Base-by-base conservation (phyloP, 352 stramenopile genomes). In the Globisporangium middletonii region DNA sequence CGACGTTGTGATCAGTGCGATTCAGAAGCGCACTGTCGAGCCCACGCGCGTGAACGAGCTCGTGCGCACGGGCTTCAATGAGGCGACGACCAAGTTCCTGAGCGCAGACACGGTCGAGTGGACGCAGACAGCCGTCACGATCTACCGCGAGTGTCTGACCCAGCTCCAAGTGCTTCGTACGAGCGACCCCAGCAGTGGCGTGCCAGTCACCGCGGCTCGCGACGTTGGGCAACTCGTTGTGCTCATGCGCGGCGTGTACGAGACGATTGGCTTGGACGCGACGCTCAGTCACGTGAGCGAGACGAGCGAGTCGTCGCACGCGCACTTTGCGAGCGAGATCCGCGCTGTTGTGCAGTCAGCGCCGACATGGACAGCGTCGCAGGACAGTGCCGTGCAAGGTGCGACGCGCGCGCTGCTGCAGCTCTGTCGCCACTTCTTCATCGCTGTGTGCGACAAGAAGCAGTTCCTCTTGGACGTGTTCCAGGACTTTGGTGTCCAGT, bases 381-480 rank as follows among this genome's bases (percentile, higher is more conserved):
- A 59, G 64, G 66, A 51, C 28, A 64, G 28, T 5, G 50, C 66
- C 18, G 28, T 35, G 4, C 28, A 45, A 12, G 33, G 3, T 33
- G 50, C 50, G 16, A 72, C 71, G 50, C 60, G 63, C 47, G 53
- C 60, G 44, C 59, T 73, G 15, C 62, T 91, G 9, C 57, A 68
- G 30, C 62, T 79, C 8, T 68, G 64, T 28, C 73, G 72, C 13
- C 71, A 73, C 33, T 88, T 89, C 59, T 83, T 88, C 45, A 35
- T 75, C 16, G 60, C 69, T 50, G 70, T 72, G 8, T 35, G 58
- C 1, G 75, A 88, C 50, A 92, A 92, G 60, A 88, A 86, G 47
- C 50, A 67, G 18, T 89, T 89, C 57, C 53, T 92, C 50, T 57
- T 88, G 47, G 69, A 87, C 35, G 61, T 92, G 30, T 88, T 92